Percentiles rank a stretch among this genome's conserved stretches.
phyloP scores from a whole-genome alignment of 208 protist species.

The Acanthamoeba triangularis region DNA sequence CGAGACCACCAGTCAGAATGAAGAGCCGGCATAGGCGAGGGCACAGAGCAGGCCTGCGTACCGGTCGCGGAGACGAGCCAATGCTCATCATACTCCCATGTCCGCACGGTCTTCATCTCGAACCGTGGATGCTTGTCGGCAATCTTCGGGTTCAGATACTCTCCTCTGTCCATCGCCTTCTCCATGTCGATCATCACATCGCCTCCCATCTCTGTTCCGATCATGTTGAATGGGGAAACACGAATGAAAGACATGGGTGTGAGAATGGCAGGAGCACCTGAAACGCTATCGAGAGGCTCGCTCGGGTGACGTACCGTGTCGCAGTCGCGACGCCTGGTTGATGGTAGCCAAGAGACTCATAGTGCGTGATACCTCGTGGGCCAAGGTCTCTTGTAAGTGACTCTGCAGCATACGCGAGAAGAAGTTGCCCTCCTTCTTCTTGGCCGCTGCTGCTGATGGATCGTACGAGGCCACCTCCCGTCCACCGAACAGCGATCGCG shows the following conservation, averaged over 20 bases:
- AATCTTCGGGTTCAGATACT: neutral
- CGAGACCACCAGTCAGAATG: neutral
- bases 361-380: slow-evolving; percentile 38
- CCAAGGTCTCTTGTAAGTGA: slow-evolving; percentile 1
- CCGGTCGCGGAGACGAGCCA: slow-evolving; percentile 17
- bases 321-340: neutral
- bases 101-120: slow-evolving; percentile 28
- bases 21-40: neutral
- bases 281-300: too few relatives aligned
- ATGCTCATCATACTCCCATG: slow-evolving; percentile 58
- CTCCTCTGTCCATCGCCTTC: slow-evolving; percentile 12
- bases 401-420: slow-evolving; percentile 39
- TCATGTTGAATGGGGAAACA: neutral
- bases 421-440: slow-evolving; percentile 56
- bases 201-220: slow-evolving; percentile 1
- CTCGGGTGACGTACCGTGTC: neutral
- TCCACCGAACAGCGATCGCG: slow-evolving; percentile 62
- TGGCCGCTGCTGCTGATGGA: neutral
- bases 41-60: neutral
- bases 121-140: slow-evolving; percentile 23
- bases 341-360: slow-evolving; percentile 8
- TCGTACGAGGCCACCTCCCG: slow-evolving; percentile 34
- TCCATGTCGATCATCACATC: slow-evolving; percentile 37
- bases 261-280: neutral
- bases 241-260: neutral